A percentile compares a stretch with the other conserved stretches of the same genome.
phyloP scores from a whole-genome alignment of 2,329 filamentous ascomycete species.

The Cercospora zeina region DNA sequence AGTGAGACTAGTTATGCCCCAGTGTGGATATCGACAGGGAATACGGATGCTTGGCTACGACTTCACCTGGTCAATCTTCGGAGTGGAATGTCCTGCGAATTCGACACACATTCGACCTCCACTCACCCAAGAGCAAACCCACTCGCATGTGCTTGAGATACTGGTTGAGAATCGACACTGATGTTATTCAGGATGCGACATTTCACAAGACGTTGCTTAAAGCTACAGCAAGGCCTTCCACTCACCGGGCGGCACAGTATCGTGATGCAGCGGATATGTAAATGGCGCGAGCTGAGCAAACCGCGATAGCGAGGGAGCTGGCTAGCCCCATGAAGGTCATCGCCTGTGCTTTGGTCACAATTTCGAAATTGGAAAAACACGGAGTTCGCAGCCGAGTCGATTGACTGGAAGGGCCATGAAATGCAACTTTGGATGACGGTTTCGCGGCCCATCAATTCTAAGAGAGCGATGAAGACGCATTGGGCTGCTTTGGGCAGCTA shows the following conservation, averaged over 20 bases:
- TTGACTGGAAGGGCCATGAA: too few relatives aligned
- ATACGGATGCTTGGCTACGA: constrained; percentile 2
- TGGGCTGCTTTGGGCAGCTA: constrained; percentile 1
- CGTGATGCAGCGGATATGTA: not conserved
- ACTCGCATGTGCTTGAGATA: not conserved
- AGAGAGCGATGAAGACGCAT: not conserved
- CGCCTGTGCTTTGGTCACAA: not conserved
- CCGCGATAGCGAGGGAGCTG: not conserved
- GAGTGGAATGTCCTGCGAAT: not conserved
- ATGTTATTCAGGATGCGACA: not conserved
- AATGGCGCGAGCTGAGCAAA: not conserved
- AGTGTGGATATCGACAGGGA: not conserved
- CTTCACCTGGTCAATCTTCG: not conserved
- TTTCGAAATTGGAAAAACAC: not conserved
- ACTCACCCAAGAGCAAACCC: not conserved
- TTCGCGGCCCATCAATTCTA: not conserved
- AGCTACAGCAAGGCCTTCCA: not conserved
- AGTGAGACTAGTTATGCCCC: not conserved
- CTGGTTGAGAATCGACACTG: not conserved
- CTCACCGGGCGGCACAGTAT: not conserved
- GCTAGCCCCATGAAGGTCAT: not conserved
- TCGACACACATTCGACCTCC: not conserved
- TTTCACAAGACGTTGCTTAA: not conserved
- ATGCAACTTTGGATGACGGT: not conserved
- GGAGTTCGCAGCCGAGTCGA: too few relatives aligned